Evolutionary conservation across 1,139 yeast genomes (phyloP).

Genomic region (Pichia norvegensis): DNA sequence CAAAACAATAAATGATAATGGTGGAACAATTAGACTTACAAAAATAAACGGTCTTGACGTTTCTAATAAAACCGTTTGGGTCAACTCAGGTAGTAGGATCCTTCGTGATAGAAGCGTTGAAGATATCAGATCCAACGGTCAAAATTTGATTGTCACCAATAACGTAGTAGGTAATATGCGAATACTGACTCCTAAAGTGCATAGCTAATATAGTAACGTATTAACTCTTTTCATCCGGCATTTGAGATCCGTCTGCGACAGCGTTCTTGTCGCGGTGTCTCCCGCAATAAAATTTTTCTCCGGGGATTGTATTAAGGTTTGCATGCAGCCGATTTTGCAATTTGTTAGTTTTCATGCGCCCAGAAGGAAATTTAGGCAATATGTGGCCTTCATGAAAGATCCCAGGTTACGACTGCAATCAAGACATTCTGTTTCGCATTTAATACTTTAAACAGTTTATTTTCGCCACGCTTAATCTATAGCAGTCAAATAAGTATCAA

Average conservation of each 20-base stretch:
- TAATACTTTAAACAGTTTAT: not conserved
- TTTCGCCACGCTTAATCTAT: not conserved
- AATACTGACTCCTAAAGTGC: not conserved
- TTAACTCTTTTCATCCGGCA: too few relatives aligned
- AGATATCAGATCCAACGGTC: not conserved
- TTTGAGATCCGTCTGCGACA: not conserved
- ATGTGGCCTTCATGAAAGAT: not conserved
- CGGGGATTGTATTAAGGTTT: not conserved
- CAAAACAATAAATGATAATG: constrained; percentile 1
- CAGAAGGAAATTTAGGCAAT: not conserved
- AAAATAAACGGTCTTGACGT: constrained; percentile 11
- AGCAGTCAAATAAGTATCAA: not conserved
- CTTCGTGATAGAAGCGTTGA: not conserved
- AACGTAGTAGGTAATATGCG: constrained; percentile 1
- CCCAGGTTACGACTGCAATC: not conserved
- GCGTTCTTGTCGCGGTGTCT: not conserved
- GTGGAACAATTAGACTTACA: constrained; percentile 1
- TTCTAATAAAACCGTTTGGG: not conserved
- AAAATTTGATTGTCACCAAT: not conserved
- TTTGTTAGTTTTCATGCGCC: not conserved
- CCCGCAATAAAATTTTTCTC: not conserved
- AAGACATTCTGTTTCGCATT: not conserved
- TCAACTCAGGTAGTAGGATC: not conserved
- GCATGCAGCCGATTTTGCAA: not conserved
- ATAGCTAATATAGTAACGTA: too few relatives aligned